Conservation (phyloP, 306 rosid species). For the Begonia fuchsioides region DNA sequence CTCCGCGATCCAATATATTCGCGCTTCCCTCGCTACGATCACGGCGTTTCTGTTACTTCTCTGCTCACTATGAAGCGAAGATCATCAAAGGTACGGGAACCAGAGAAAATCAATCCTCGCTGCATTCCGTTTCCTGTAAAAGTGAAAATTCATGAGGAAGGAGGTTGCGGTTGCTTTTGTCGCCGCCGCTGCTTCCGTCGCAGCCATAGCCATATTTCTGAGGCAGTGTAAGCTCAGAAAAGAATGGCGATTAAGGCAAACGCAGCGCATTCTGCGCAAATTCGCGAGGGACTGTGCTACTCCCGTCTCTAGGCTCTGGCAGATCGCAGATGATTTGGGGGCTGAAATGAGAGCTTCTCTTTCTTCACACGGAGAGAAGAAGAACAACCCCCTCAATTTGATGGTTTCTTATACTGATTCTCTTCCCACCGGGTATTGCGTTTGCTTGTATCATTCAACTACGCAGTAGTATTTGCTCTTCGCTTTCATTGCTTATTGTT, state of each 20-base stretch:
- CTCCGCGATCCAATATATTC: no score
- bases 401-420: slow-evolving; percentile 34
- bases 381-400: slow-evolving; percentile 28
- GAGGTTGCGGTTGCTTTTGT: slow-evolving; percentile 19
- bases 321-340: slow-evolving; percentile 35
- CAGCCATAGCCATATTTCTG: slow-evolving; percentile 11
- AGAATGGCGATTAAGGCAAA: slow-evolving; percentile 24
- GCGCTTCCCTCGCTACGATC: no score
- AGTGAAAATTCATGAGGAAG: slow-evolving; percentile 22
- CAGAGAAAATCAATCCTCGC: no score
- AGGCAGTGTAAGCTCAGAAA: slow-evolving; percentile 26
- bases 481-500: not conserved
- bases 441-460: not conserved
- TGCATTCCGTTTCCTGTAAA: no score
- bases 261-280: slow-evolving; percentile 25
- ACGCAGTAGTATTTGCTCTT: not conserved
- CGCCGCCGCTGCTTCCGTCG: slow-evolving; percentile 18
- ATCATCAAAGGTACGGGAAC: no score
- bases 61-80: no score
- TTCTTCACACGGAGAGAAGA: slow-evolving; percentile 11
- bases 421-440: slow-evolving; percentile 42
- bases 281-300: slow-evolving; percentile 52
- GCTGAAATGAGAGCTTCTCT: slow-evolving; percentile 35
- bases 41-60: no score
- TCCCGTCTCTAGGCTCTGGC: slow-evolving; percentile 35